Evolutionary conservation across 2,329 filamentous ascomycete genomes (phyloP), one percentile per base, ranked within the genome.

Genomic region (Botrytis deweyae): DNA sequence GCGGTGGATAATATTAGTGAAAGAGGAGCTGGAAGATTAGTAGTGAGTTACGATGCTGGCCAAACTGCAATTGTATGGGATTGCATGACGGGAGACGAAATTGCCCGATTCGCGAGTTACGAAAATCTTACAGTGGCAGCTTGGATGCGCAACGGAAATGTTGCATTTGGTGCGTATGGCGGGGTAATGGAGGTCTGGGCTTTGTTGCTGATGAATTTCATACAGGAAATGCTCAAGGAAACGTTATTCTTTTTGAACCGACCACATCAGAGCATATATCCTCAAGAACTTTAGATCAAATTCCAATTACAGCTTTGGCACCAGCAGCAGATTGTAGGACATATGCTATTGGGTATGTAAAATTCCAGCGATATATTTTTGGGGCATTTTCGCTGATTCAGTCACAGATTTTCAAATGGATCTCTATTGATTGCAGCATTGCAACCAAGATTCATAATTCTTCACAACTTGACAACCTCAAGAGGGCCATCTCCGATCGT

Each of bases 61-160:
- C 93, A 95, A 82, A 97, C 93, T 1, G 94, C 95, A 6, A 97
- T 98, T 80, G 93, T 98, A 12, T 99, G 96, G 96, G 95, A 99
- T 83, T 87, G 98, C 75, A 90, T 97, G 84, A 97, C 94, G 0
- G 96, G 96, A 67, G 91, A 94, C 74, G 94, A 98, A 83, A 88
- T 98, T 74, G 91, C 95, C 58, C 89, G 95, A n/a, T 98, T 98
- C 84, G 91, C 92, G 38, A 96, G 95, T 0, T 98, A 97, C 80
- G 94, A 97, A 80, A 89, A 93, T 77, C 88, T 98, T 76, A 91
- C 91, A 36, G 91, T 93, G 44, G 95, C 95, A 55, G 88, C 93
- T 20, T 99, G 96, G 94, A 98, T 99, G 95, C 89, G 92, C 63
- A 98, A 98, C 84, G 96, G 96, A 72, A 97, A 97, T 84, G 91